Conservation (phyloP, 345 rosid species). For the Moricandia moricandioides region DNA sequence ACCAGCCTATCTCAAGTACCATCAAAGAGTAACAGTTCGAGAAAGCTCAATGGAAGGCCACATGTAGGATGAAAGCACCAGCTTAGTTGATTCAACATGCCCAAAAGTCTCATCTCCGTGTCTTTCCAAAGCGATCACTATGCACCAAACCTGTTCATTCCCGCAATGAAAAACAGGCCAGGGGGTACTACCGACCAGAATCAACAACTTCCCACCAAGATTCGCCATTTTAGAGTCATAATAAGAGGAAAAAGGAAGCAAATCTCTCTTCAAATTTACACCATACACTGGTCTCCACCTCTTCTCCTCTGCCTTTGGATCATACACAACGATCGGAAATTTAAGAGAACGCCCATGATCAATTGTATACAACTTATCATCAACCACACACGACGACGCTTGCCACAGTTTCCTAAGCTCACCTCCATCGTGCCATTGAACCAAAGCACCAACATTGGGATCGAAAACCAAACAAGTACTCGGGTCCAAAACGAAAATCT, state of each 20-base stretch:
- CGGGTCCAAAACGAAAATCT: background rate
- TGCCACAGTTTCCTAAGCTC: background rate
- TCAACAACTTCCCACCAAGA: conserved; percentile 2
- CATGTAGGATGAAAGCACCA: background rate
- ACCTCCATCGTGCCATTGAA: background rate
- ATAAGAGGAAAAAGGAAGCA: background rate
- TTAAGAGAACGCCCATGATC: background rate
- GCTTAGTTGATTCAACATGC: background rate
- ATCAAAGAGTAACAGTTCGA: background rate
- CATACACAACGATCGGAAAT: background rate
- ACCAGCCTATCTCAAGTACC: background rate
- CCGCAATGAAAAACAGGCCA: background rate
- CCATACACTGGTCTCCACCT: background rate
- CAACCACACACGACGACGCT: background rate
- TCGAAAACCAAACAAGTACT: background rate
- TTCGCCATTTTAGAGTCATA: conserved; percentile 4
- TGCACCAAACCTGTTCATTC: background rate
- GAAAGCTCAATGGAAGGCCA: background rate
- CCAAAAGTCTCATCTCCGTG: background rate
- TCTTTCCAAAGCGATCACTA: background rate
- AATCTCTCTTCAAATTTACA: background rate
- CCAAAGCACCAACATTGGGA: background rate
- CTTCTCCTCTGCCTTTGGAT: background rate
- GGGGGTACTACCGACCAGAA: background rate
- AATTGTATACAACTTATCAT: background rate